A percentile compares a stretch with the other conserved stretches of the same genome.
These are phyloP conservation scores for Vanilla planifolia DNA, from an alignment of 106 monocot species.

Conservation along the genomic window DNA sequence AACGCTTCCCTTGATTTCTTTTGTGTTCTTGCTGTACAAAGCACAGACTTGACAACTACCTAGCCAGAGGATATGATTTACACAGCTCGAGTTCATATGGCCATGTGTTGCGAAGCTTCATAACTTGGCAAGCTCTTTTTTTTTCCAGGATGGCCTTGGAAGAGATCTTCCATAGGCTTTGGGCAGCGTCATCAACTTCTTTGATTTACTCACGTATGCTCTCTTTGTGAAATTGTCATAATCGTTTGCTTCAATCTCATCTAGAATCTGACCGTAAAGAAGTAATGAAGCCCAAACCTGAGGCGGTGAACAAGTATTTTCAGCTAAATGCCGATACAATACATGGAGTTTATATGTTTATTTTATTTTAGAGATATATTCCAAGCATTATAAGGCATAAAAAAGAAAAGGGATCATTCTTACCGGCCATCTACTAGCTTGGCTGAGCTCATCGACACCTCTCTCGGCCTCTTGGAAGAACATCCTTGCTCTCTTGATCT, in stretches of 20 bases:
- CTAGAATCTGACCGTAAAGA: slow-evolving; percentile 77
- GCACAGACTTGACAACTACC: too few species aligned
- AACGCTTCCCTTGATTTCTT: too few species aligned
- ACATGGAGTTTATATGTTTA: neutral
- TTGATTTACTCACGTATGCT: slow-evolving; percentile 88
- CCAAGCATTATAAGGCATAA: neutral
- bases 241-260: slow-evolving; percentile 95
- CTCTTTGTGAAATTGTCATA: slow-evolving; percentile 97
- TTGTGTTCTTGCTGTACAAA: too few species aligned
- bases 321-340: too few species aligned
- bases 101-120: too few species aligned
- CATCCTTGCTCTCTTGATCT: slow-evolving; percentile 82
- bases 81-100: too few species aligned
- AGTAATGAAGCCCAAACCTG: slow-evolving; percentile 90
- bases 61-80: too few species aligned
- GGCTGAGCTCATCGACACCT: slow-evolving; percentile 78
- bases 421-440: slow-evolving; percentile 96
- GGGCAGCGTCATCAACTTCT: slow-evolving; percentile 76
- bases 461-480: slow-evolving; percentile 84
- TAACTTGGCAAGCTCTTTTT: neutral
- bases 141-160: slow-evolving; percentile 21
- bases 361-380: neutral
- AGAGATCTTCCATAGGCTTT: slow-evolving; percentile 69
- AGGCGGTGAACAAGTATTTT: too few species aligned
- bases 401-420: neutral